Evolutionary conservation across 768 basidiomycete species (phyloP).

Genomic region (Leccinellum albellum): DNA sequence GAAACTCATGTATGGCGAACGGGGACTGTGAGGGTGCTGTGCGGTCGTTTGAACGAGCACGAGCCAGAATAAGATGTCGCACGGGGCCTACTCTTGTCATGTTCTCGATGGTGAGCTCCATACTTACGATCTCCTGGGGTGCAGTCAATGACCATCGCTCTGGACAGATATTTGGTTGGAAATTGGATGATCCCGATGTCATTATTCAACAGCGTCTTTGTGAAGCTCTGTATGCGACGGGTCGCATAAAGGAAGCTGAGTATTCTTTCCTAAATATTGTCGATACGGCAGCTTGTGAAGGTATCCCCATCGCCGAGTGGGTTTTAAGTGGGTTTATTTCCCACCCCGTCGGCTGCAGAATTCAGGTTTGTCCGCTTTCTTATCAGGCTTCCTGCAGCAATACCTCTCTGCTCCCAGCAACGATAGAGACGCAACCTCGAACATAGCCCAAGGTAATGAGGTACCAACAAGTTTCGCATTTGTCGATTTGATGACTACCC

Average conservation of each 20-base stretch:
- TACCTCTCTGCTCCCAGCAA: neutral
- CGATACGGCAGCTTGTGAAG: too few relatives aligned
- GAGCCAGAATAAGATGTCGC: neutral
- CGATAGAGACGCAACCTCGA: neutral
- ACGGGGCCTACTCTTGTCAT: neutral
- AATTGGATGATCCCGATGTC: neutral
- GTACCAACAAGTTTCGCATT: neutral
- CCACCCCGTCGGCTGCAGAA: neutral
- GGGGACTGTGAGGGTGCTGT: neutral
- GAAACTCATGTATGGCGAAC: neutral
- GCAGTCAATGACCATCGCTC: neutral
- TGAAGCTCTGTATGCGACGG: neutral
- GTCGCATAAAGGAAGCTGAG: neutral
- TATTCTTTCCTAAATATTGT: neutral
- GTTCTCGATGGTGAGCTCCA: neutral
- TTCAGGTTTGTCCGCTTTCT: neutral
- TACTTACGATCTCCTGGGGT: neutral
- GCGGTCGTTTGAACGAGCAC: neutral
- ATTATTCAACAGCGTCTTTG: neutral
- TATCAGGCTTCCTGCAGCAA: neutral
- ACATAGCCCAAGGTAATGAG: neutral
- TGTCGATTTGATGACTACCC: neutral
- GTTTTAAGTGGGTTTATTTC: neutral
- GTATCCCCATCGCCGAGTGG: neutral
- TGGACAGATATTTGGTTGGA: neutral